Conservation (phyloP, 352 stramenopile genomes). For the Pythium myriotylum region DNA sequence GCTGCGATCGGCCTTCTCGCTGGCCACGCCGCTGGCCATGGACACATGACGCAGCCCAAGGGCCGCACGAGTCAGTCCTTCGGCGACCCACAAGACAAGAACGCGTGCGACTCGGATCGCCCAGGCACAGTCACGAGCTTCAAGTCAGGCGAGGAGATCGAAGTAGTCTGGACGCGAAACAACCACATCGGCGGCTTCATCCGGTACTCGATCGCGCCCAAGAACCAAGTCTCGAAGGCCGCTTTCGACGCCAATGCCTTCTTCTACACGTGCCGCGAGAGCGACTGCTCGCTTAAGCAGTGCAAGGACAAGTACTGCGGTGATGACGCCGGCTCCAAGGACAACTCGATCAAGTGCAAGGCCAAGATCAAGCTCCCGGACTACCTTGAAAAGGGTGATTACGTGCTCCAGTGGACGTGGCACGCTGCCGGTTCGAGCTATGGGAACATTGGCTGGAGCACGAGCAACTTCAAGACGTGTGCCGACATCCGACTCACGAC, state of each 20-base stretch:
- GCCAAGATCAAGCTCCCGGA: slow-evolving; percentile 55
- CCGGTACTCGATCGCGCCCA: slow-evolving; percentile 43
- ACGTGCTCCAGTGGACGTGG: slow-evolving; percentile 66
- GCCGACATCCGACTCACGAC: slow-evolving; percentile 59
- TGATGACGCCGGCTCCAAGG: slow-evolving; percentile 35
- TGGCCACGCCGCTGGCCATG: slow-evolving; percentile 33
- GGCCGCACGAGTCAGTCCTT: slow-evolving; percentile 41
- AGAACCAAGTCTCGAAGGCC: slow-evolving; percentile 32
- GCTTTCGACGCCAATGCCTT: slow-evolving; percentile 57
- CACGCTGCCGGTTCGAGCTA: slow-evolving; percentile 50
- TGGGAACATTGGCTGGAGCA: slow-evolving; percentile 54
- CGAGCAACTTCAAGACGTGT: slow-evolving; percentile 51
- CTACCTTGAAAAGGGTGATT: slow-evolving; percentile 49
- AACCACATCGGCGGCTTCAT: slow-evolving; percentile 68
- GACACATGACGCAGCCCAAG: slow-evolving; percentile 47
- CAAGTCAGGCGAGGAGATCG: slow-evolving; percentile 43
- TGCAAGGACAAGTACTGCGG: slow-evolving; percentile 44
- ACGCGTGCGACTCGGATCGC: slow-evolving; percentile 37
- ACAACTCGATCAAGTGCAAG: slow-evolving; percentile 43
- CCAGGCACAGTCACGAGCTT: slow-evolving; percentile 39
- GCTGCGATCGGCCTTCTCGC: neutral
- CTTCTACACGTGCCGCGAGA: slow-evolving; percentile 62
- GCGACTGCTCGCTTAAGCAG: slow-evolving; percentile 41
- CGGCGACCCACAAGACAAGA: slow-evolving; percentile 35
- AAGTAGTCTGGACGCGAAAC: slow-evolving; percentile 56